Evolutionary conservation across 805 yeast genomes (phyloP).

Genomic region (Yamadazyma tumulicola): DNA sequence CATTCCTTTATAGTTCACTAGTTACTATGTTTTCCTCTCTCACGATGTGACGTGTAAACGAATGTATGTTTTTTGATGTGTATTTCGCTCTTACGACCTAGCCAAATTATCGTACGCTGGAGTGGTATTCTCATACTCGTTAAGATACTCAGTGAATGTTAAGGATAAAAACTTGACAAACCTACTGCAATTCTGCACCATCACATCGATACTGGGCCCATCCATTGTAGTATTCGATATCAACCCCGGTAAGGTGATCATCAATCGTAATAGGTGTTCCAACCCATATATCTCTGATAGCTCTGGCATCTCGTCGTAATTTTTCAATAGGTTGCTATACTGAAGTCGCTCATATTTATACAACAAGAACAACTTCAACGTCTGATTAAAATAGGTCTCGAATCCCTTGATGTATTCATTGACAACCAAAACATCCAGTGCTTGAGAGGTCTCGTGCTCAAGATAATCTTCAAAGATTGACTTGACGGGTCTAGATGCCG

Average conservation of each 20-base stretch:
- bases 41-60: slow-evolving; percentile 3
- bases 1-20: slow-evolving; percentile 31
- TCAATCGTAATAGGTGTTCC: slow-evolving; percentile 75
- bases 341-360: slow-evolving; percentile 80
- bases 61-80: slow-evolving; percentile 4
- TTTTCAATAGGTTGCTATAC: slow-evolving; percentile 48
- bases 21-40: not conserved
- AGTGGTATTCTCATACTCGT: slow-evolving; percentile 35
- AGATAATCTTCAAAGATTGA: slow-evolving; percentile 54
- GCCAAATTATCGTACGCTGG: slow-evolving; percentile 41
- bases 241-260: slow-evolving; percentile 80
- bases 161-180: slow-evolving; percentile 51
- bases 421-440: slow-evolving; percentile 30
- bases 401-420: slow-evolving; percentile 73
- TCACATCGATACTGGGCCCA: slow-evolving; percentile 55
- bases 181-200: slow-evolving; percentile 53
- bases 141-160: slow-evolving; percentile 32
- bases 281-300: slow-evolving; percentile 61
- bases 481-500: slow-evolving; percentile 52
- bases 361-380: slow-evolving; percentile 64
- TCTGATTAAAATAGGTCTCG: slow-evolving; percentile 66
- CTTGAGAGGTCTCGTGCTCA: slow-evolving; percentile 1
- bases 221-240: slow-evolving; percentile 80
- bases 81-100: slow-evolving; percentile 13
- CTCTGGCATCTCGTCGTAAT: slow-evolving; percentile 12